These are phyloP conservation scores for Leishmania tropica DNA, from an alignment of 208 protist species.

Conservation along the genomic window DNA sequence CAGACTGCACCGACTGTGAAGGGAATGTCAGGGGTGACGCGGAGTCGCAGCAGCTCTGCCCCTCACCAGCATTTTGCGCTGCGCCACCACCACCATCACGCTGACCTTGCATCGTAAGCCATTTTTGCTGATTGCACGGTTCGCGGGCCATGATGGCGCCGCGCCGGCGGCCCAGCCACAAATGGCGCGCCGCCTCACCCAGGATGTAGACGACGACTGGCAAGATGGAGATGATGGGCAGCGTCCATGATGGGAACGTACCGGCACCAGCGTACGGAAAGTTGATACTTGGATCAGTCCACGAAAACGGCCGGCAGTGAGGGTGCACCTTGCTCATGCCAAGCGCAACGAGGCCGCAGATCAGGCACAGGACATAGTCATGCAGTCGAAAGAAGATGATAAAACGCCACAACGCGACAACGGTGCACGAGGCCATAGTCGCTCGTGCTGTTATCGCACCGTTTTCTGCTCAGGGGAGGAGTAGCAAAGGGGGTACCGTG, in stretches of 20 bases:
- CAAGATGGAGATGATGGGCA: conserved; percentile 42
- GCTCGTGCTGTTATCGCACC: too few species aligned
- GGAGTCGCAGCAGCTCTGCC: not conserved
- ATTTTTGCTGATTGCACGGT: not conserved
- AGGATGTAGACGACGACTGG: conserved; percentile 38
- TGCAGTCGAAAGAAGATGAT: conserved; percentile 37
- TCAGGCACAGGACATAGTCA: conserved; percentile 51
- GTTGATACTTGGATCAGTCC: conserved; percentile 45
- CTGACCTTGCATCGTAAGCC: not conserved
- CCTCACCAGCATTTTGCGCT: not conserved
- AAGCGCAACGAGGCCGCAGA: conserved; percentile 22
- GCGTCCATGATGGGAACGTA: conserved; percentile 60
- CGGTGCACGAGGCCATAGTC: not conserved
- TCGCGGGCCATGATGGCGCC: not conserved
- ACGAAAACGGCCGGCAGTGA: conserved; percentile 58
- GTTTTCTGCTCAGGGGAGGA: not conserved
- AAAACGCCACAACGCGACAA: not conserved
- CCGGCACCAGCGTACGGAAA: conserved; percentile 29
- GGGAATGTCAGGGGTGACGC: not conserved
- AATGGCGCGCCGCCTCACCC: conserved; percentile 30
- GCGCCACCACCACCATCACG: not conserved
- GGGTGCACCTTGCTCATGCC: conserved; percentile 29
- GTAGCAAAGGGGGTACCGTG: not conserved
- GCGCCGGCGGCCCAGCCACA: not conserved
- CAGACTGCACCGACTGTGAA: too few species aligned